Evolutionary conservation across 2,329 filamentous ascomycete genomes (phyloP).

Genomic region (Ramularia endophylla): DNA sequence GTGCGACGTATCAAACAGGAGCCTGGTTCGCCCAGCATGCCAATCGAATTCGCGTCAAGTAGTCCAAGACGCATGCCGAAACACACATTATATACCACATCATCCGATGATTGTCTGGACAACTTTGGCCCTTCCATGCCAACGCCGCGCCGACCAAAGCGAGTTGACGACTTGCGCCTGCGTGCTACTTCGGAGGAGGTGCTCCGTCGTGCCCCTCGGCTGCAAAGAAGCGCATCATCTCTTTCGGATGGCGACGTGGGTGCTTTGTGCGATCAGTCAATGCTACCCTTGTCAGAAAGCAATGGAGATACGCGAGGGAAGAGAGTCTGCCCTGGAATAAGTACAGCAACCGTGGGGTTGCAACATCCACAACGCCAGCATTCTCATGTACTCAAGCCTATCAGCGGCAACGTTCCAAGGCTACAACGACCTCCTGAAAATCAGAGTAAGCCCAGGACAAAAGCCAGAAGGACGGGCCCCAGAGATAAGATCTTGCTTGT

Average conservation of each 20-base stretch:
- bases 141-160: conserved; percentile 29
- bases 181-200: conserved; percentile 21
- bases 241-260: conserved; percentile 17
- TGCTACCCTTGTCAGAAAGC: neutral
- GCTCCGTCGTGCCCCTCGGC: conserved; percentile 5
- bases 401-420: conserved; percentile 20
- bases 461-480: conserved; percentile 10
- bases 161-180: conserved; percentile 8
- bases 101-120: conserved; percentile 39
- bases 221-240: conserved; percentile 16
- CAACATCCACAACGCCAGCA: neutral
- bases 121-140: conserved; percentile 27
- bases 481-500: conserved; percentile 19
- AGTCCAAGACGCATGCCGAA: conserved; percentile 24
- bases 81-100: conserved; percentile 32
- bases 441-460: conserved; percentile 5
- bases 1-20: conserved; percentile 25
- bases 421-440: neutral
- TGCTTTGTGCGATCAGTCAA: neutral
- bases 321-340: too few relatives aligned
- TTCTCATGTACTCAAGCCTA: conserved; percentile 10
- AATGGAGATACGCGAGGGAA: neutral
- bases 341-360: neutral
- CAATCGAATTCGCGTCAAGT: conserved; percentile 34
- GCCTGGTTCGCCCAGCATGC: conserved; percentile 16